A percentile compares a stretch with the other conserved stretches of the same genome.
These are phyloP conservation scores for Cladosporium sp. DNA, from an alignment of 2,329 filamentous ascomycete species.

Conservation along the genomic window DNA sequence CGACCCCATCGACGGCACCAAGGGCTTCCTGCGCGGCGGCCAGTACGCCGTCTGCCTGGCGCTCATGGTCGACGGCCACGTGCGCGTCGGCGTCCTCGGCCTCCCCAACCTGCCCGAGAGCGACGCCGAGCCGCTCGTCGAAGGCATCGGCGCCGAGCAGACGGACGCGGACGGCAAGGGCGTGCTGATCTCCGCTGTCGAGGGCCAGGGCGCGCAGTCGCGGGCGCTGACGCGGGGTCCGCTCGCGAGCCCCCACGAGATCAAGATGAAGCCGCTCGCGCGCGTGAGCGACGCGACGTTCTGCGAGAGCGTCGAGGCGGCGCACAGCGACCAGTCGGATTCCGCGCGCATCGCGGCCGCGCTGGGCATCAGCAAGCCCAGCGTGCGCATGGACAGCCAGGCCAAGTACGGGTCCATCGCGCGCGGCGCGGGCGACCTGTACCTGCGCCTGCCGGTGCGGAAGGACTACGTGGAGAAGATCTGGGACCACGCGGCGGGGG, in stretches of 20 bases:
- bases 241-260: conserved; percentile 53
- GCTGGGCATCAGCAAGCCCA: conserved; percentile 81
- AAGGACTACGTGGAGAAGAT: conserved; percentile 97
- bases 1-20: conserved; percentile 96
- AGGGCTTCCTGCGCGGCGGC: conserved; percentile 90
- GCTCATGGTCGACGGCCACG: conserved; percentile 85
- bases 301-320: conserved; percentile 93
- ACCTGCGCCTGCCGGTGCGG: conserved; percentile 78
- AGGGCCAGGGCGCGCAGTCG: conserved; percentile 73
- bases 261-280: conserved; percentile 71
- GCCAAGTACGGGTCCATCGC: conserved; percentile 97
- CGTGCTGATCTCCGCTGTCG: conserved; percentile 80
- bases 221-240: conserved; percentile 58
- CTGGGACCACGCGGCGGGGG: conserved; percentile 96
- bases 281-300: conserved; percentile 79
- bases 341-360: conserved; percentile 76
- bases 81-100: conserved; percentile 88
- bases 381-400: conserved; percentile 94
- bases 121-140: conserved; percentile 64
- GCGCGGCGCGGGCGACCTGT: conserved; percentile 87
- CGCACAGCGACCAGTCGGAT: conserved; percentile 83
- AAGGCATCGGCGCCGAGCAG: conserved; percentile 67
- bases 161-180: conserved; percentile 70
- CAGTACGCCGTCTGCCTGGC: conserved; percentile 95
- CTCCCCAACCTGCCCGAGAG: conserved; percentile 93